phyloP scores from a whole-genome alignment of 805 yeast species.

The Yamadazyma nakazawae region DNA sequence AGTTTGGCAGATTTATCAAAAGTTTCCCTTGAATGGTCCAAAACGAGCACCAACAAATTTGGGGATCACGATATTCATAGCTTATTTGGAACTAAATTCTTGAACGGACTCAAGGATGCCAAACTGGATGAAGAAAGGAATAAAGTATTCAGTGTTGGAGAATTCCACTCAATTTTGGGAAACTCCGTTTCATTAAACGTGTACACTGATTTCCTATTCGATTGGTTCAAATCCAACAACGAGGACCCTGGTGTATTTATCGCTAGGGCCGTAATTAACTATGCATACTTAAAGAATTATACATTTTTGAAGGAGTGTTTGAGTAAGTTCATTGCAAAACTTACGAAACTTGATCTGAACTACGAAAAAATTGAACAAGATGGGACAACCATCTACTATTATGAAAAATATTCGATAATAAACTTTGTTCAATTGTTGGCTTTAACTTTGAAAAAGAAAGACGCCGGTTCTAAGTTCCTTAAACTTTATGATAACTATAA shows the following conservation, averaged over 20 bases:
- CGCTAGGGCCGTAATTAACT: conserved; percentile 69
- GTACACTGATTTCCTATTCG: conserved; percentile 44
- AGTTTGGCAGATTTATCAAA: conserved; percentile 63
- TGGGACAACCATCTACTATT: conserved; percentile 30
- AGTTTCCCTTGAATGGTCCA: conserved; percentile 67
- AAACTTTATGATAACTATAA: conserved; percentile 52
- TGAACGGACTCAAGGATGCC: conserved; percentile 29
- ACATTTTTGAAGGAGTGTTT: conserved; percentile 48
- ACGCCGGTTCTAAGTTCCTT: conserved; percentile 46
- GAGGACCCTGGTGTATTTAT: conserved; percentile 39
- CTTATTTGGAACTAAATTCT: conserved; percentile 65
- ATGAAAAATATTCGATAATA: conserved; percentile 44
- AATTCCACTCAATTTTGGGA: conserved; percentile 67
- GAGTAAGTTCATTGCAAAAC: conserved; percentile 19
- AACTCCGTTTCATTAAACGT: conserved; percentile 47
- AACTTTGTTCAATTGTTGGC: conserved; percentile 70
- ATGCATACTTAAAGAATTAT: conserved; percentile 63
- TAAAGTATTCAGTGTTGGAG: conserved; percentile 61
- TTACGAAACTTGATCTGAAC: conserved; percentile 9
- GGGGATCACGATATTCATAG: conserved; percentile 80
- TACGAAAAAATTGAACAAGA: conserved; percentile 13
- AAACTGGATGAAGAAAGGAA: conserved; percentile 17
- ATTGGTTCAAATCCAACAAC: conserved; percentile 31
- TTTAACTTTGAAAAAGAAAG: conserved; percentile 51
- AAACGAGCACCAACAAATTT: conserved; percentile 43